A percentile compares a stretch with the other conserved stretches of the same genome.
phyloP scores from a whole-genome alignment of 2,329 filamentous ascomycete genomes.

The Trichoderma pleuroti region DNA sequence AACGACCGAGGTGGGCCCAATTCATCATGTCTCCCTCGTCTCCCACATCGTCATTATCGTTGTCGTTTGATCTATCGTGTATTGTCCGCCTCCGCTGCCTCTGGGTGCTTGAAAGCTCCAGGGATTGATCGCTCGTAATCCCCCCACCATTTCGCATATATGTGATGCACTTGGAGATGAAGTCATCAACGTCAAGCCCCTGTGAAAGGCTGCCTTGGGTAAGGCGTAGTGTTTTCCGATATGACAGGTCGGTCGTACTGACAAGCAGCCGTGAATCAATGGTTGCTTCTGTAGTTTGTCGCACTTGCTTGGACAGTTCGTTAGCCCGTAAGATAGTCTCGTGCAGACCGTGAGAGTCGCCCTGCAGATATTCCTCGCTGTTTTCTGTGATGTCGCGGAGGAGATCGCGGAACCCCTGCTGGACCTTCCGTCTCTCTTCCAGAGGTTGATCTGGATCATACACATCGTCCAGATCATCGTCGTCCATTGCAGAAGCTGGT shows the following conservation, averaged over 20 bases:
- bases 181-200: slow-evolving; percentile 85
- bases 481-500: slow-evolving; percentile 15
- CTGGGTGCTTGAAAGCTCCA: slow-evolving; percentile 50
- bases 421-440: slow-evolving; percentile 67
- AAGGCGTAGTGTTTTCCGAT: slow-evolving; percentile 72
- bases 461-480: slow-evolving; percentile 34
- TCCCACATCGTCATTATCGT: slow-evolving; percentile 57
- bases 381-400: slow-evolving; percentile 59
- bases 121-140: slow-evolving; percentile 48
- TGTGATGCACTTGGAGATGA: slow-evolving; percentile 82
- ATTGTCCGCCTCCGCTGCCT: slow-evolving; percentile 39
- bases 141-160: slow-evolving; percentile 74
- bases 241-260: slow-evolving; percentile 72
- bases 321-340: slow-evolving; percentile 66
- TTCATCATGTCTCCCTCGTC: slow-evolving; percentile 75
- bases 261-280: slow-evolving; percentile 87
- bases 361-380: slow-evolving; percentile 67
- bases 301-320: slow-evolving; percentile 62
- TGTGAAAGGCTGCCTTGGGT: slow-evolving; percentile 68
- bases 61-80: slow-evolving; percentile 42
- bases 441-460: slow-evolving; percentile 84
- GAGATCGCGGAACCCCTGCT: slow-evolving; percentile 67
- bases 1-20: slow-evolving; percentile 79
- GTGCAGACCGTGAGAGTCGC: slow-evolving; percentile 61
- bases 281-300: slow-evolving; percentile 85